Conservation (phyloP, 1,284 basidiomycete genomes). For the Ceratobasidium theobromae region DNA sequence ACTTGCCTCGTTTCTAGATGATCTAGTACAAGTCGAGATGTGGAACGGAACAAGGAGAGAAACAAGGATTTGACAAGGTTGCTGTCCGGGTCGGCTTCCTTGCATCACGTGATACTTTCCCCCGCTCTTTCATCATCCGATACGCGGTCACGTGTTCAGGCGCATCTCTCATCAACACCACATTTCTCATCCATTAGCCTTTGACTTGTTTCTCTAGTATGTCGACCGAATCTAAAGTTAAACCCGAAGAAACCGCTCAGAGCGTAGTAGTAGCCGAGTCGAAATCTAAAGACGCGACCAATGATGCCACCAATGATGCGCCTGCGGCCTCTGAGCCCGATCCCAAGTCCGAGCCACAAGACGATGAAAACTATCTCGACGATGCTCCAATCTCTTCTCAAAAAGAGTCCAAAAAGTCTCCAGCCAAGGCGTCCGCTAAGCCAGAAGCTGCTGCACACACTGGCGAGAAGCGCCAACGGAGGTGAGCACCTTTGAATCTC, state of each 20-base stretch:
- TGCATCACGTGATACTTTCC: background rate
- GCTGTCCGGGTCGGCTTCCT: background rate
- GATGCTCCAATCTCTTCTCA: background rate
- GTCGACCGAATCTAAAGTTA: conserved; percentile 3
- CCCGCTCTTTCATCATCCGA: background rate
- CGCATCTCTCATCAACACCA: background rate
- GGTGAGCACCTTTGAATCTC: background rate
- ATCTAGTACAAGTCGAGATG: background rate
- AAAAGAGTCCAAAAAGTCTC: background rate
- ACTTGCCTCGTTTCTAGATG: background rate
- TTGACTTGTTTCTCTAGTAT: background rate
- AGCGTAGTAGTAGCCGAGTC: no score
- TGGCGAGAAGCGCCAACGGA: conserved; percentile 16
- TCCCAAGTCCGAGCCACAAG: background rate
- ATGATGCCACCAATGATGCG: background rate
- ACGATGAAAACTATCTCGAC: conserved; percentile 19
- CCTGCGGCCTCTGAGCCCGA: conserved; percentile 1
- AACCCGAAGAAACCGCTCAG: no score
- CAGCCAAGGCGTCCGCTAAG: background rate
- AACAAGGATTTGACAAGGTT: no score
- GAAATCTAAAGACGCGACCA: background rate
- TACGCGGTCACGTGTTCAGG: background rate
- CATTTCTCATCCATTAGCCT: background rate
- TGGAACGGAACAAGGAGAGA: background rate
- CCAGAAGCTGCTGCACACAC: conserved; percentile 9